Evolutionary conservation across 2,329 filamentous ascomycete genomes (phyloP).

Genomic region (Fusarium mexicanum): DNA sequence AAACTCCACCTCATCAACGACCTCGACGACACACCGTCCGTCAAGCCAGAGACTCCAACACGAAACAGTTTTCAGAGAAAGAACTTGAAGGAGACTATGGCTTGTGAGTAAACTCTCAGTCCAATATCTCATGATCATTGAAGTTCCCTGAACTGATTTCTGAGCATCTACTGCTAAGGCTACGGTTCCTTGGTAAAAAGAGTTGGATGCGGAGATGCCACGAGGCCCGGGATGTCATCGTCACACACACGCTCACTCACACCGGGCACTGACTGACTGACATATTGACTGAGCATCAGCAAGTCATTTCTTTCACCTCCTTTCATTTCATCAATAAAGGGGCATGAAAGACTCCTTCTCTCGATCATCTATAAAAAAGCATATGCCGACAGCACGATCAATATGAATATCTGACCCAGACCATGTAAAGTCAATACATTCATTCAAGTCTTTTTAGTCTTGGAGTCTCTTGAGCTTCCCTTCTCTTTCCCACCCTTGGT

Average conservation of each 20-base stretch:
- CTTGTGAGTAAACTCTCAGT: neutral
- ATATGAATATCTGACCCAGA: neutral
- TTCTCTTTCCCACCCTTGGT: conserved; percentile 17
- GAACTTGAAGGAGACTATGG: neutral
- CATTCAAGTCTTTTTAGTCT: neutral
- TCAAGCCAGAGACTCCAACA: conserved; percentile 13
- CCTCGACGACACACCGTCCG: conserved; percentile 34
- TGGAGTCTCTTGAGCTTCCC: neutral
- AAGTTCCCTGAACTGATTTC: too few relatives aligned
- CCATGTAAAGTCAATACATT: neutral
- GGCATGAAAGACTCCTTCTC: neutral
- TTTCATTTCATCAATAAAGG: neutral
- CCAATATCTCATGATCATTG: neutral
- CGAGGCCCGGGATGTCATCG: conserved; percentile 38
- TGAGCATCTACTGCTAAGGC: neutral
- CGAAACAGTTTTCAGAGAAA: conserved; percentile 10
- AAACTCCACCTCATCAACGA: conserved; percentile 29
- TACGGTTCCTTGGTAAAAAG: conserved; percentile 20
- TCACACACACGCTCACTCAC: conserved; percentile 30
- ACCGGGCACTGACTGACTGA: conserved; percentile 24
- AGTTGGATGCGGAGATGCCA: conserved; percentile 37
- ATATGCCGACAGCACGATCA: neutral
- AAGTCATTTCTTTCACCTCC: neutral
- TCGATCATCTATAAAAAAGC: neutral
- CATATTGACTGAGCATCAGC: conserved; percentile 14